Conservation (phyloP, 1,284 basidiomycete genomes). For the Leccinum ponderosum region DNA sequence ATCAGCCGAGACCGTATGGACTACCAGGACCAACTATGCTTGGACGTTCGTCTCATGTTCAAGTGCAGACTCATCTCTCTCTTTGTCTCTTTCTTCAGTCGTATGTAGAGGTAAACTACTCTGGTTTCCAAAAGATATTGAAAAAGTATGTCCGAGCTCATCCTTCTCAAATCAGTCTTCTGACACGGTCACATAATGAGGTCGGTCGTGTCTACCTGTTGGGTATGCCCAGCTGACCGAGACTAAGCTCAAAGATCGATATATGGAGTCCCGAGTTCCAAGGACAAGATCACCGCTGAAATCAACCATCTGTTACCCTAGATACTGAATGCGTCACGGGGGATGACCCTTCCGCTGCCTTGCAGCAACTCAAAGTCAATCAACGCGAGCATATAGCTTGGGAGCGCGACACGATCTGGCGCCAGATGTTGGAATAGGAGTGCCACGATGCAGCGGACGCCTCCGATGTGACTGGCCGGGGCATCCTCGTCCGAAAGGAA, state of each 20-base stretch:
- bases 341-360: constrained; percentile 51
- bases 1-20: too few relatives aligned
- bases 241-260: too few relatives aligned
- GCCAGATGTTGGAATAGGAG: constrained; percentile 94
- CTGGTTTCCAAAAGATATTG: too few relatives aligned
- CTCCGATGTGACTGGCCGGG: constrained; percentile 44
- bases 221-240: too few relatives aligned
- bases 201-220: constrained; percentile 20
- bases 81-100: too few relatives aligned
- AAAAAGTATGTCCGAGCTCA: too few relatives aligned
- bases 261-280: constrained; percentile 21
- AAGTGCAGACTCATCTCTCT: too few relatives aligned
- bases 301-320: constrained; percentile 69
- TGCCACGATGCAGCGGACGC: constrained; percentile 61
- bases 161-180: too few relatives aligned
- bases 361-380: constrained; percentile 84
- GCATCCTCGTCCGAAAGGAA: constrained; percentile 49
- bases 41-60: constrained; percentile 5
- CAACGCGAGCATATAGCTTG: constrained; percentile 93
- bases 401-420: constrained; percentile 96
- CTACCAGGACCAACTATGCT: too few relatives aligned
- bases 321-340: constrained; percentile 88
- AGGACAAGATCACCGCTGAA: constrained; percentile 63
- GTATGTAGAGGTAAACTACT: too few relatives aligned
- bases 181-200: constrained; percentile 63